Evolutionary conservation across 768 basidiomycete genomes (phyloP).

Genomic region (Panaeolus papilionaceus): DNA sequence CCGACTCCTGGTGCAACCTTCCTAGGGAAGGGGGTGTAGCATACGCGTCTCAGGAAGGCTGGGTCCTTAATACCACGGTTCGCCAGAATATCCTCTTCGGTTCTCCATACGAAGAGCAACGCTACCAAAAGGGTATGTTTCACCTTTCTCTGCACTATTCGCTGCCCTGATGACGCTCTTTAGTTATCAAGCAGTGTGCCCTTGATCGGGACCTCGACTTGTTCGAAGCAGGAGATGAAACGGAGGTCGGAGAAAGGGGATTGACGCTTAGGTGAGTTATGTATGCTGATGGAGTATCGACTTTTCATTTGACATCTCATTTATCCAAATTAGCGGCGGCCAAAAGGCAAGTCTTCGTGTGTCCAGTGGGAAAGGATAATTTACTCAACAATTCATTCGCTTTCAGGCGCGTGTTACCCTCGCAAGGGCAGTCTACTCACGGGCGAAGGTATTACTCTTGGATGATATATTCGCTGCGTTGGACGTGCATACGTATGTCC

Average conservation of each 20-base stretch:
- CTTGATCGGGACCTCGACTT: constrained; percentile 74
- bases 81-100: constrained; percentile 17
- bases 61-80: constrained; percentile 13
- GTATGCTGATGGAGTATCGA: background rate
- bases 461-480: constrained; percentile 77
- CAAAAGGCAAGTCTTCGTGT: constrained; percentile 33
- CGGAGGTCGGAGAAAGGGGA: constrained; percentile 48
- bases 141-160: background rate
- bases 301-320: background rate
- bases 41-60: constrained; percentile 15
- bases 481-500: constrained; percentile 39
- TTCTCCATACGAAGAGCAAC: constrained; percentile 45
- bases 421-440: constrained; percentile 48
- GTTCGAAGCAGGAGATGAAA: constrained; percentile 60
- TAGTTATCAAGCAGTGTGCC: constrained; percentile 73
- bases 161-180: background rate
- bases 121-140: constrained; percentile 62
- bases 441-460: constrained; percentile 63
- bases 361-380: background rate
- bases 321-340: constrained; percentile 36
- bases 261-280: constrained; percentile 45
- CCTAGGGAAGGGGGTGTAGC: constrained; percentile 71
- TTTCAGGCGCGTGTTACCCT: constrained; percentile 48
- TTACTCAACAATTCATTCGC: background rate
- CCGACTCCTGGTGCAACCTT: constrained; percentile 68